Percentiles rank a stretch among this genome's conserved stretches.
Evolutionary conservation across 768 basidiomycete species (phyloP).

Genomic region (Trametes villosa): DNA sequence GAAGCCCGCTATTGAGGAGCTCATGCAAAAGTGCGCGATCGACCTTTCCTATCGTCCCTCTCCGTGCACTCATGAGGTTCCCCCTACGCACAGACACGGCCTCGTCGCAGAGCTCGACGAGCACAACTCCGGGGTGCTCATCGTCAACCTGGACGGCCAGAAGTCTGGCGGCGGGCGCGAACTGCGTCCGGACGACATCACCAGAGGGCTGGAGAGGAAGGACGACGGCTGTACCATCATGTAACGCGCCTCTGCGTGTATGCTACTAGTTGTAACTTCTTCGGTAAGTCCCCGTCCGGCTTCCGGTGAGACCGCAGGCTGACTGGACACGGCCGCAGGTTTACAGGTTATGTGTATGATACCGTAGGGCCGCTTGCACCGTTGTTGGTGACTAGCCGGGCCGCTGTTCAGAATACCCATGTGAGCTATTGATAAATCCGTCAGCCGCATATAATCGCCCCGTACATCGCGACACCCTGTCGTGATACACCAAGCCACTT

Average conservation of each 20-base stretch:
- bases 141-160: slow-evolving; percentile 67
- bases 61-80: neutral
- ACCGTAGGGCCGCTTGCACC: too few species aligned
- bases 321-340: too few species aligned
- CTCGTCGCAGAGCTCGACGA: slow-evolving; percentile 79
- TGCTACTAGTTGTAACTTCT: too few species aligned
- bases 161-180: slow-evolving; percentile 42
- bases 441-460: too few species aligned
- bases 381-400: too few species aligned
- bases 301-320: too few species aligned
- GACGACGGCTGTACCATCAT: slow-evolving; percentile 69
- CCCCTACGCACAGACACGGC: slow-evolving; percentile 56
- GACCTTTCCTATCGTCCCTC: neutral
- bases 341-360: too few species aligned
- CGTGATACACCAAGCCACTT: too few species aligned
- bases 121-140: slow-evolving; percentile 79
- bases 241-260: slow-evolving; percentile 38
- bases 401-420: too few species aligned
- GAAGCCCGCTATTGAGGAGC: slow-evolving; percentile 87
- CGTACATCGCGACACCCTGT: too few species aligned
- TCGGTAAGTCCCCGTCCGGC: too few species aligned
- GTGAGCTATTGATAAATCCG: too few species aligned
- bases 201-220: slow-evolving; percentile 53
- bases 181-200: slow-evolving; percentile 61
- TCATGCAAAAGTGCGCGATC: slow-evolving; percentile 70